Conservation (phyloP, 306 rosid species). For the Prosopis cineraria region DNA sequence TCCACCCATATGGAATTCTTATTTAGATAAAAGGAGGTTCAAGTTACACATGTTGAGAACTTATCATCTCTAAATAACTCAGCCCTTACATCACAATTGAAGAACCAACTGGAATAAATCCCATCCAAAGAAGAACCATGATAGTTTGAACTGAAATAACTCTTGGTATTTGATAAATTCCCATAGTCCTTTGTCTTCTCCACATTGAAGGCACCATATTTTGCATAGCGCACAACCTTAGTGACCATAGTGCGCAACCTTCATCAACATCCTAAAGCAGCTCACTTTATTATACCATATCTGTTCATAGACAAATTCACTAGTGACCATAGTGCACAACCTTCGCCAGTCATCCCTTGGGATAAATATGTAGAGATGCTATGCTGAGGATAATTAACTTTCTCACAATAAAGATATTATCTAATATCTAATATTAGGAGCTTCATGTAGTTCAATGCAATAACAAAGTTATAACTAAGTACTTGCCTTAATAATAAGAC, state of each 20-base stretch:
- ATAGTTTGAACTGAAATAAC: constrained; percentile 43
- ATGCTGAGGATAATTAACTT: constrained; percentile 37
- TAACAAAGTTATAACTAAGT: background rate
- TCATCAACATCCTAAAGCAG: constrained; percentile 77
- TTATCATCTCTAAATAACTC: constrained; percentile 47
- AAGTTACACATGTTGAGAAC: constrained; percentile 44
- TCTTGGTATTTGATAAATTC: constrained; percentile 31
- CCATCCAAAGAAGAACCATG: constrained; percentile 33
- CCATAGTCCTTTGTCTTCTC: constrained; percentile 56
- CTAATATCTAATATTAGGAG: constrained; percentile 7
- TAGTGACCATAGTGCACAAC: constrained; percentile 60
- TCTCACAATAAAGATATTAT: constrained; percentile 33
- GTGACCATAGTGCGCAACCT: no score
- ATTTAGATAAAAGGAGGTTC: constrained; percentile 33
- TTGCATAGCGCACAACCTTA: no score
- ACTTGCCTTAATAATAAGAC: constrained; percentile 87
- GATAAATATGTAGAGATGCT: constrained; percentile 48
- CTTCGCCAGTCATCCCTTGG: constrained; percentile 56
- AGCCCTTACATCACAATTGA: constrained; percentile 52
- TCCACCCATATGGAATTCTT: constrained; percentile 50
- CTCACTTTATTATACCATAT: constrained; percentile 62
- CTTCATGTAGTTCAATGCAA: background rate
- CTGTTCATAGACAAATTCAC: constrained; percentile 83
- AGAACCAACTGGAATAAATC: constrained; percentile 32
- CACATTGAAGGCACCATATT: constrained; percentile 49